phyloP scores from a whole-genome alignment of 2,329 filamentous ascomycete genomes.

The Aspergillus carbonarius region DNA sequence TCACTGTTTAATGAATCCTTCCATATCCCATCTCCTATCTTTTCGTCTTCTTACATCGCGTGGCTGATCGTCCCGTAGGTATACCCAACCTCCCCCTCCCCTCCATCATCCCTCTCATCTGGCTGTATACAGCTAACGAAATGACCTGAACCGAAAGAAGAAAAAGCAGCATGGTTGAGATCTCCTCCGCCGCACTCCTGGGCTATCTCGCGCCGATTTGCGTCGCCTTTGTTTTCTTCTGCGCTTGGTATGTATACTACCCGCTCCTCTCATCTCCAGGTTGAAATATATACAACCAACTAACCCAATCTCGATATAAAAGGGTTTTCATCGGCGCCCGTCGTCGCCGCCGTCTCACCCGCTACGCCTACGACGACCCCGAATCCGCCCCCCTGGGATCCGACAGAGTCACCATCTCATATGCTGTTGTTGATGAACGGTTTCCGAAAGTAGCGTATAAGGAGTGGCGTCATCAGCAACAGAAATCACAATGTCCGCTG shows the following conservation, averaged over 20 bases:
- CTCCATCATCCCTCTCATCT: not conserved
- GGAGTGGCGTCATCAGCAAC: not conserved
- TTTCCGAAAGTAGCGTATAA: constrained; percentile 12
- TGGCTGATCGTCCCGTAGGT: too few relatives aligned
- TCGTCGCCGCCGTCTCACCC: constrained; percentile 6
- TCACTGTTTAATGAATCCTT: too few relatives aligned
- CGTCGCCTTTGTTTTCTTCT: constrained; percentile 17
- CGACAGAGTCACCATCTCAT: not conserved
- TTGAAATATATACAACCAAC: too few relatives aligned
- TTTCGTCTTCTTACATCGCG: too few relatives aligned
- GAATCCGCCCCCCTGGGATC: constrained; percentile 13
- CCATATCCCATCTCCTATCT: too few relatives aligned
- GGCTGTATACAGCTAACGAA: not conserved
- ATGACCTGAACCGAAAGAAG: not conserved
- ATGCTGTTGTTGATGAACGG: constrained; percentile 11
- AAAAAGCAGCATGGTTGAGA: constrained; percentile 1
- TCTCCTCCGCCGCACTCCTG: constrained; percentile 13
- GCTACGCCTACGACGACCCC: constrained; percentile 5
- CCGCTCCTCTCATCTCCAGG: too few relatives aligned
- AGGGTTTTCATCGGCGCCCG: constrained; percentile 16
- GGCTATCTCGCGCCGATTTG: constrained; percentile 20
- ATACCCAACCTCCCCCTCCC: too few relatives aligned
- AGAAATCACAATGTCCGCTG: not conserved
- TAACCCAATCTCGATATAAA: not conserved
- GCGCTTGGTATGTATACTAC: constrained; percentile 20